Evolutionary conservation across 352 stramenopile species (phyloP).

Genomic region (Pythium insidiosum): DNA sequence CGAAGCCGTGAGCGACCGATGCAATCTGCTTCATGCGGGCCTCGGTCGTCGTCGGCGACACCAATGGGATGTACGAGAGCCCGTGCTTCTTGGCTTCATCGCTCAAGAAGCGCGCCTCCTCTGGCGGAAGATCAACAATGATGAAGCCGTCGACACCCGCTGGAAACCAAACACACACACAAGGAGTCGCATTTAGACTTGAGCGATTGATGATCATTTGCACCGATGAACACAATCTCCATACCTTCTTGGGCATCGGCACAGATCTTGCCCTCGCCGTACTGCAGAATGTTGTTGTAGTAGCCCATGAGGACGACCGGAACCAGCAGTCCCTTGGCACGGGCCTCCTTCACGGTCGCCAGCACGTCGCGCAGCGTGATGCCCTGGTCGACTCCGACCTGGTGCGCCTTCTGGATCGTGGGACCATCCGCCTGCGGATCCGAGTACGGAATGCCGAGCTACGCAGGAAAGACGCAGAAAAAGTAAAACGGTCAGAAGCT

Average conservation of each 20-base stretch:
- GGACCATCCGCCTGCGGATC: constrained; percentile 97
- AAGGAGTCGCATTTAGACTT: too few species aligned
- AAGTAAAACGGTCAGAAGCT: not conserved
- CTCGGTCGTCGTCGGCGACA: constrained; percentile 96
- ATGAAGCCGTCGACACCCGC: constrained; percentile 96
- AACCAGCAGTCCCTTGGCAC: constrained; percentile 86
- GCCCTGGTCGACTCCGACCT: constrained; percentile 92
- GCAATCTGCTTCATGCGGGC: constrained; percentile 84
- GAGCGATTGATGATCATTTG: not conserved
- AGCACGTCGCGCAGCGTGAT: constrained; percentile 93
- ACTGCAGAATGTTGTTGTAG: constrained; percentile 98
- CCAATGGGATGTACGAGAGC: constrained; percentile 94
- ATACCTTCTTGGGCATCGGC: constrained; percentile 40
- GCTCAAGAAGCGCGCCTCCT: constrained; percentile 90
- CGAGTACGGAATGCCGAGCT: constrained; percentile 97
- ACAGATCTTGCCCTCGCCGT: constrained; percentile 91
- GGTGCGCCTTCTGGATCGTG: constrained; percentile 94
- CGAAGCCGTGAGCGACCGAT: constrained; percentile 69
- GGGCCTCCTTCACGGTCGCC: constrained; percentile 87
- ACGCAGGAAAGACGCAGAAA: not conserved
- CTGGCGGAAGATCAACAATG: constrained; percentile 96
- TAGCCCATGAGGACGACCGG: constrained; percentile 99
- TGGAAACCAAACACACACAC: constrained; percentile 11
- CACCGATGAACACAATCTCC: not conserved
- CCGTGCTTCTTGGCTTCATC: constrained; percentile 85